Percentiles rank a stretch among this genome's conserved stretches.
These are phyloP conservation scores for Pholiota conissans DNA, from an alignment of 768 basidiomycete species.

Conservation along the genomic window DNA sequence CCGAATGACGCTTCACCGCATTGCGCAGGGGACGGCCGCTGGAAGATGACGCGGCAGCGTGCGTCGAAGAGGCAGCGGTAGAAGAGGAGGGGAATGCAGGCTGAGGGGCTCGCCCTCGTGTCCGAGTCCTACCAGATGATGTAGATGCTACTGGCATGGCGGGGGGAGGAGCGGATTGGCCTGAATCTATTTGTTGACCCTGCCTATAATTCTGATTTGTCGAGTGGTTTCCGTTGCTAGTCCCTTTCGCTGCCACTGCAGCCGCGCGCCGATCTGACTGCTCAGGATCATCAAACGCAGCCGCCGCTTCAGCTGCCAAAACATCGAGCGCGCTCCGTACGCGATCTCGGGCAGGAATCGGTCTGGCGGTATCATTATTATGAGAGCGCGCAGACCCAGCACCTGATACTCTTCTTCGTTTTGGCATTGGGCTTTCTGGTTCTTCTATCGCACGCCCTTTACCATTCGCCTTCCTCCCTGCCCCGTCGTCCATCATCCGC, in stretches of 20 bases:
- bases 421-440: constrained; percentile 34
- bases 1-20: background rate
- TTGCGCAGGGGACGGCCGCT: constrained; percentile 1
- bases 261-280: constrained; percentile 9
- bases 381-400: background rate
- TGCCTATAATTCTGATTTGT: background rate
- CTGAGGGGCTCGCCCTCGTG: background rate
- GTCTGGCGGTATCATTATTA: background rate
- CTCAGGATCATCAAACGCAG: constrained; percentile 39
- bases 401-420: constrained; percentile 29
- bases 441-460: constrained; percentile 24
- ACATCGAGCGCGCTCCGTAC: constrained; percentile 65
- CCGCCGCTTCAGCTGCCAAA: constrained; percentile 72
- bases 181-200: background rate
- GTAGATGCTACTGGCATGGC: background rate
- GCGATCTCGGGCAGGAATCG: constrained; percentile 20
- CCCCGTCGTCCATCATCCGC: constrained; percentile 45
- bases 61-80: background rate
- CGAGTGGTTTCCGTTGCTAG: background rate
- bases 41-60: background rate
- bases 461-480: constrained; percentile 18
- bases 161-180: background rate
- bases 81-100: background rate
- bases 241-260: constrained; percentile 11
- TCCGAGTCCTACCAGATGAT: background rate